phyloP scores from a whole-genome alignment of 257 asterid genomes.

The Solanum lycopersicoides region DNA sequence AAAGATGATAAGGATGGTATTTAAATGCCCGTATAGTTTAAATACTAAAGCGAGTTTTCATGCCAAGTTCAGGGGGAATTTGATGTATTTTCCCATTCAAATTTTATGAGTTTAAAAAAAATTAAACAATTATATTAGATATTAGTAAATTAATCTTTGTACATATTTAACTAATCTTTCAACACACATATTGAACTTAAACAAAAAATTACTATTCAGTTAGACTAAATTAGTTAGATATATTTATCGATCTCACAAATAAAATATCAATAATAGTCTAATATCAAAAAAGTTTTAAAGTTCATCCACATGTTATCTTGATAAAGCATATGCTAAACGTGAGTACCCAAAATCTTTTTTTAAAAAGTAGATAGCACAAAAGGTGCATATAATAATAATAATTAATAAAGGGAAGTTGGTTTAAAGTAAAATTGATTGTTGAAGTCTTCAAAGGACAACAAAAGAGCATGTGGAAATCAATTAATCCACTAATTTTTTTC shows the following conservation, averaged over 20 bases:
- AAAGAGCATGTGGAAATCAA: background rate
- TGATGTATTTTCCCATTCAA: too few species aligned
- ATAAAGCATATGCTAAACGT: background rate
- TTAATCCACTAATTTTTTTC: background rate
- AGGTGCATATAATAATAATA: background rate
- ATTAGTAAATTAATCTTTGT: background rate
- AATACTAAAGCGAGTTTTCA: too few species aligned
- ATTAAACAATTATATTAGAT: accelerated
- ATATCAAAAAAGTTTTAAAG: background rate
- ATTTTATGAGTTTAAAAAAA: background rate
- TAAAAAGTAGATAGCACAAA: background rate
- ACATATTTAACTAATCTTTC: background rate
- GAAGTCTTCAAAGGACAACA: background rate
- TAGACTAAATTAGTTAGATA: background rate
- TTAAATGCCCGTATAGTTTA: too few species aligned
- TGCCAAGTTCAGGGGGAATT: too few species aligned
- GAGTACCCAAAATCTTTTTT: conserved; percentile 59
- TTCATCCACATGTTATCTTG: background rate
- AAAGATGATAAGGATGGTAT: too few species aligned
- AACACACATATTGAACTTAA: background rate
- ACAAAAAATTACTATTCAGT: background rate
- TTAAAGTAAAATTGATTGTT: background rate
- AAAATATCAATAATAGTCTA: background rate
- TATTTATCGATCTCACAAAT: background rate
- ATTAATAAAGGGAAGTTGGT: background rate